A percentile compares a stretch with the other conserved stretches of the same genome.
Conservation (phyloP, 1,139 yeast species). For the Yarrowia galli region DNA sequence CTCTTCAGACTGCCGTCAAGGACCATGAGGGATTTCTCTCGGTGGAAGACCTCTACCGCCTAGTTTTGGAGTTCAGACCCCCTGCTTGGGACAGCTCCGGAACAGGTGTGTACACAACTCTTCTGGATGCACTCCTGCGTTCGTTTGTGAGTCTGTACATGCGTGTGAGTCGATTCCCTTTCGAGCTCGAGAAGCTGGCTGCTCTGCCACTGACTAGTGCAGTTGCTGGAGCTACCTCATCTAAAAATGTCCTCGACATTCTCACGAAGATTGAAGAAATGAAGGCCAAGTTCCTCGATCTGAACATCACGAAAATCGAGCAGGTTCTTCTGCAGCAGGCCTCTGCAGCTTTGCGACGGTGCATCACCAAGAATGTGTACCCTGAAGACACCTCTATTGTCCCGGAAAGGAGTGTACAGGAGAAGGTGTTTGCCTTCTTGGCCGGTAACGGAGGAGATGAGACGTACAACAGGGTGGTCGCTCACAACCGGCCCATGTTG, state of each 20-base stretch:
- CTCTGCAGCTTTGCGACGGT: constrained; percentile 14
- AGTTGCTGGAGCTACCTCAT: background rate
- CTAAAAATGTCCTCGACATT: background rate
- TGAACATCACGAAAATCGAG: background rate
- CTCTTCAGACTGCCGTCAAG: background rate
- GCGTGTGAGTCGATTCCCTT: constrained; percentile 16
- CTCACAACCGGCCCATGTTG: constrained; percentile 15
- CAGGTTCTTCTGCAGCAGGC: constrained; percentile 9
- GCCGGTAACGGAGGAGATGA: background rate
- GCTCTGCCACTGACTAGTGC: background rate
- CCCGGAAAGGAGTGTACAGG: constrained; percentile 1
- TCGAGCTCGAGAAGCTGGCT: constrained; percentile 20
- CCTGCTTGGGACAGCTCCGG: background rate
- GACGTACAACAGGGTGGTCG: constrained; percentile 22
- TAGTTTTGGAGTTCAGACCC: constrained; percentile 14
- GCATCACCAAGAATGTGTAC: constrained; percentile 22
- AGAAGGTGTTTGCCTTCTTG: constrained; percentile 6
- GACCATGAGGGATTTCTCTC: constrained; percentile 8
- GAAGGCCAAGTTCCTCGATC: background rate
- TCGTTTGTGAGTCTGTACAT: constrained; percentile 25
- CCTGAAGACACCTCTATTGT: constrained; percentile 1
- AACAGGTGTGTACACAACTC: background rate
- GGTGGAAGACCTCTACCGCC: constrained; percentile 19
- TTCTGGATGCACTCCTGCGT: constrained; percentile 15
- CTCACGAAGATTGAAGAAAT: constrained; percentile 3